Evolutionary conservation across 2,329 filamentous ascomycete genomes (phyloP), one percentile per base, ranked within the genome.

Genomic region (Rutstroemia sp.): DNA sequence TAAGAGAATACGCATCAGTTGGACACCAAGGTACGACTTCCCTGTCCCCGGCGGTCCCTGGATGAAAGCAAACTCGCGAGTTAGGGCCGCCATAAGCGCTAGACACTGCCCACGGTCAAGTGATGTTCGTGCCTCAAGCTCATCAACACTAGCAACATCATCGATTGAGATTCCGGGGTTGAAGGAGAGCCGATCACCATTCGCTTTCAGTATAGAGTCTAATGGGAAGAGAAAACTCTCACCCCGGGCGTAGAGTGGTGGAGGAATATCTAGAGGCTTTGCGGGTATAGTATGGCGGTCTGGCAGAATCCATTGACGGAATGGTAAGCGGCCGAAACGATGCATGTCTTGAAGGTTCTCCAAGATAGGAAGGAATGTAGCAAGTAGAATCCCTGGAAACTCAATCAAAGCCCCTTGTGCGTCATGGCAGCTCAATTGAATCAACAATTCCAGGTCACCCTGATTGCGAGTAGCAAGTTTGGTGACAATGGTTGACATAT

Each of bases 51-150:
- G 60, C 50, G 66, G 62, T 27, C 67, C 67, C 51, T 61, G 60
- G 1, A 61, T 60, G 4, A 0, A 76, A 73, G 58, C 78, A 76
- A 61, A 86, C 36, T 77, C 50, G 7, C 71, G 49, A 16, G 50
- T 71, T 53, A 65, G 42, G 5, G 62, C 62, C 7, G 61, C 54
- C 2, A 65, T 54, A 14, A 65, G 38, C 16, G 76, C 80, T 65
- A 88, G 25, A 48, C 63, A 61, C 34, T 65, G 60, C 19, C 63
- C 61, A 48, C 49, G 58, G 46, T 65, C 61, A 38, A 64, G 61
- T n/a, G 40, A 36, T 19, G 63, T 64, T 23, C 45, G 51, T 48
- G 27, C 38, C 30, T 63, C 58, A 23, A 65, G 38, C 30, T 51
- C 19, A 40, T 60, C 56, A 39, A 70, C 40, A n/a, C 51, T 54